A percentile compares a stretch with the other conserved stretches of the same genome.
Conservation (phyloP, 2,329 filamentous ascomycete genomes). For the Hymenoscyphus fraxineus region DNA sequence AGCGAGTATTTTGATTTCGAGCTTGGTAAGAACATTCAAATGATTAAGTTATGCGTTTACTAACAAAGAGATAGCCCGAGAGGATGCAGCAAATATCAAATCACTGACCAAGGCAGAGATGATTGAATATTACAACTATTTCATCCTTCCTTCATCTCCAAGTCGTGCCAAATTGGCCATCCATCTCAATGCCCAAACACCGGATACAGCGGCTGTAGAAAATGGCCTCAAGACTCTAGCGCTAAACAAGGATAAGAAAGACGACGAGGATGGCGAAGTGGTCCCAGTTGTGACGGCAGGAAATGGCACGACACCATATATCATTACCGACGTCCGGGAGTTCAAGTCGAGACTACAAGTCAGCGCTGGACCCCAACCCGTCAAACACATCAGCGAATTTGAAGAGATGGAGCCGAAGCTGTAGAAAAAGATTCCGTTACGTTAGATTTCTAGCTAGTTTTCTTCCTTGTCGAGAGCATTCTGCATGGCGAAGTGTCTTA, state of each 20-base stretch:
- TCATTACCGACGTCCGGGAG: conserved; percentile 73
- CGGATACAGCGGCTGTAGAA: conserved; percentile 39
- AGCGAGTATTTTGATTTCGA: conserved; percentile 89
- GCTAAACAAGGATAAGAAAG: conserved; percentile 34
- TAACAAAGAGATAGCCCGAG: conserved; percentile 32
- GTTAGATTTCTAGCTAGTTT: not conserved
- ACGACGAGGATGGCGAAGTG: conserved; percentile 20
- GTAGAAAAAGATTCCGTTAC: conserved; percentile 38
- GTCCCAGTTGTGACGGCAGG: conserved; percentile 21
- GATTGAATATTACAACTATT: conserved; percentile 70
- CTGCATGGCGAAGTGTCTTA: not conserved
- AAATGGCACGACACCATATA: conserved; percentile 51
- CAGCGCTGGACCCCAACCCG: conserved; percentile 67
- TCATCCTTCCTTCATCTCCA: conserved; percentile 70
- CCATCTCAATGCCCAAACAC: conserved; percentile 73
- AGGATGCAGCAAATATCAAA: conserved; percentile 72
- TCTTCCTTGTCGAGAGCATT: not conserved
- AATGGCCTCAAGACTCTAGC: conserved; percentile 32
- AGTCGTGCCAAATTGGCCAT: conserved; percentile 78
- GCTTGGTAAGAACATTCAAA: conserved; percentile 55
- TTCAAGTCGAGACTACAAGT: conserved; percentile 76
- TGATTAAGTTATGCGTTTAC: not conserved
- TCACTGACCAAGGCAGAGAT: conserved; percentile 75
- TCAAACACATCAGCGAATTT: conserved; percentile 76
- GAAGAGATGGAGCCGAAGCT: conserved; percentile 83